phyloP scores from a whole-genome alignment of 2,329 filamentous ascomycete genomes.

The Talaromyces verruculosus region DNA sequence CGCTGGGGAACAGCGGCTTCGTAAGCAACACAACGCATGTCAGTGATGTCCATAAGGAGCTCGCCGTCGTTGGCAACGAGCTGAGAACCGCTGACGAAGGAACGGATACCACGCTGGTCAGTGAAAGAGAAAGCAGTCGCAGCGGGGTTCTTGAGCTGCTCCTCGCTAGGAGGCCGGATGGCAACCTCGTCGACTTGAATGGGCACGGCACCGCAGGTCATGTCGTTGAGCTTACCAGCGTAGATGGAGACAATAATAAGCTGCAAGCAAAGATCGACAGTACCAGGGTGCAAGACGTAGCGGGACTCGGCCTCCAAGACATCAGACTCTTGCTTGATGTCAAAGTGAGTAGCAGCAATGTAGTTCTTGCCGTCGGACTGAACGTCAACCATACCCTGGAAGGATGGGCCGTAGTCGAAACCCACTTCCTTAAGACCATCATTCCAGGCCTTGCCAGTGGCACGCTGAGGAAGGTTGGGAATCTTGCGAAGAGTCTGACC shows the following conservation, averaged over 20 bases:
- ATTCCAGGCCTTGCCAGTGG: constrained; percentile 18
- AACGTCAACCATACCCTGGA: constrained; percentile 14
- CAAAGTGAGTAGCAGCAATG: constrained; percentile 4
- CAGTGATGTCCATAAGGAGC: constrained; percentile 23
- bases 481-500: background rate
- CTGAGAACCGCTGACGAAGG: constrained; percentile 19
- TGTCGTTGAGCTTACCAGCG: constrained; percentile 20
- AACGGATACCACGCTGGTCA: constrained; percentile 12
- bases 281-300: constrained; percentile 10
- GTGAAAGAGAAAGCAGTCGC: constrained; percentile 18
- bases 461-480: constrained; percentile 7
- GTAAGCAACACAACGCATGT: constrained; percentile 23
- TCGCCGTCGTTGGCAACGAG: constrained; percentile 16
- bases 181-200: constrained; percentile 24
- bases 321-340: constrained; percentile 5
- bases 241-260: constrained; percentile 25
- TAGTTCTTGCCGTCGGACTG: constrained; percentile 8
- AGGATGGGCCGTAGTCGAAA: constrained; percentile 23
- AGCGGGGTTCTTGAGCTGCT: constrained; percentile 1
- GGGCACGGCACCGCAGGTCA: constrained; percentile 24
- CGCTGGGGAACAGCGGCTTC: constrained; percentile 25
- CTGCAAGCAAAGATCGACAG: constrained; percentile 26
- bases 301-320: constrained; percentile 21
- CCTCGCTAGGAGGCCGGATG: constrained; percentile 15
- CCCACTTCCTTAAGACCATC: constrained; percentile 8